A percentile compares a stretch with the other conserved stretches of the same genome.
phyloP scores from a whole-genome alignment of 2,329 filamentous ascomycete genomes.

The Colletotrichum sansevieriae region DNA sequence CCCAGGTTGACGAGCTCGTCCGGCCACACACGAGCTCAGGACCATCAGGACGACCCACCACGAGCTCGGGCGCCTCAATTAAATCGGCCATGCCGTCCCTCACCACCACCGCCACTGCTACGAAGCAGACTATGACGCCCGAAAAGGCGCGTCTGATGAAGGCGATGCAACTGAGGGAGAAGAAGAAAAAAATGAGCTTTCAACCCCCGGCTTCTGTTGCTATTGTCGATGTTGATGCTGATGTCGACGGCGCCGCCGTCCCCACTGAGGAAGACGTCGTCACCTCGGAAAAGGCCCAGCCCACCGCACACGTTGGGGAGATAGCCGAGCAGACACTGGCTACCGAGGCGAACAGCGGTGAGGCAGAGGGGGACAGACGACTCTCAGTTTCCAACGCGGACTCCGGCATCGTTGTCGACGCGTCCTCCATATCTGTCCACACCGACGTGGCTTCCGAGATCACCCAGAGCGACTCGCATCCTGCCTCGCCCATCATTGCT shows the following conservation, averaged over 20 bases:
- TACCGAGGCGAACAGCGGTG: conserved; percentile 44
- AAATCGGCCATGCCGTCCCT: conserved; percentile 53
- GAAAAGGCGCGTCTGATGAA: conserved; percentile 96
- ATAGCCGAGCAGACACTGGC: conserved; percentile 43
- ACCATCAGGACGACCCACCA: conserved; percentile 51
- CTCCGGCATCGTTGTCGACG: conserved; percentile 67
- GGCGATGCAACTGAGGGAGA: conserved; percentile 89
- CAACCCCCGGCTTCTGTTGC: conserved; percentile 46
- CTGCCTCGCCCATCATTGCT: conserved; percentile 65
- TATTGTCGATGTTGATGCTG: conserved; percentile 46
- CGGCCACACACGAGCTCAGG: conserved; percentile 51
- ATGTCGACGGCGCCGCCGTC: conserved; percentile 12
- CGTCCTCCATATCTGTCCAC: conserved; percentile 54
- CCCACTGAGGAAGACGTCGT: conserved; percentile 40
- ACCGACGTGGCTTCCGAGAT: conserved; percentile 62
- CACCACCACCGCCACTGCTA: conserved; percentile 54
- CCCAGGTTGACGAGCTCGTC: conserved; percentile 46
- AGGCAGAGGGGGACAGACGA: conserved; percentile 49
- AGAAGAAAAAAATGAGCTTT: conserved; percentile 69
- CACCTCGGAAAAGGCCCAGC: conserved; percentile 38
- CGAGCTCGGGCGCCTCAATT: conserved; percentile 60
- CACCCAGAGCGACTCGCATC: conserved; percentile 68
- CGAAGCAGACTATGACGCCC: conserved; percentile 74
- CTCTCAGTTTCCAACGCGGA: conserved; percentile 63
- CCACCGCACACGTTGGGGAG: conserved; percentile 43